Conservation (phyloP, 768 basidiomycete species). For the Mycena pura region DNA sequence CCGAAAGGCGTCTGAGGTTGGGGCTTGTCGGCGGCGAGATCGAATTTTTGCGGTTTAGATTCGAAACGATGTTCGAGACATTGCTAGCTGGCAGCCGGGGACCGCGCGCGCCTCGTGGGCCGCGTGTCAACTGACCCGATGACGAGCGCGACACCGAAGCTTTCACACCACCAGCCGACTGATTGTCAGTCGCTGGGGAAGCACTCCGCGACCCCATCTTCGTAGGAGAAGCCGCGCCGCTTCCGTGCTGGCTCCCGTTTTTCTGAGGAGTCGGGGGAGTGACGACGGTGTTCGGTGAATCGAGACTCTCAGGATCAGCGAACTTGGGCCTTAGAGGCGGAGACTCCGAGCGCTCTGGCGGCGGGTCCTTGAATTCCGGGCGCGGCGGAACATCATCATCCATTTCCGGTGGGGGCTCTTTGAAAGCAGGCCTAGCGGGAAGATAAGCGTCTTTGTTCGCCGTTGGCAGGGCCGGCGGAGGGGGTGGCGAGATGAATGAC, state of each 20-base stretch:
- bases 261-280: slow-evolving; percentile 61
- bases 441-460: slow-evolving; percentile 3
- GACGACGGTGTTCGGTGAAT: slow-evolving; percentile 47
- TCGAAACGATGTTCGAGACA: slow-evolving; percentile 64
- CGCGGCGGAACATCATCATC: slow-evolving; percentile 52
- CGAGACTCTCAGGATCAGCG: slow-evolving; percentile 43
- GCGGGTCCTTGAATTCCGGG: slow-evolving; percentile 49
- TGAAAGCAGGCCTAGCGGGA: slow-evolving; percentile 51
- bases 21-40: slow-evolving; percentile 46
- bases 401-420: slow-evolving; percentile 67
- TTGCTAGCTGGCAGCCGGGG: slow-evolving; percentile 53
- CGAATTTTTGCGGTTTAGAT: slow-evolving; percentile 57
- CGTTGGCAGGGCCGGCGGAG: slow-evolving; percentile 35
- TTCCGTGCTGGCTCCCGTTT: slow-evolving; percentile 40
- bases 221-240: slow-evolving; percentile 41
- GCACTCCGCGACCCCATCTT: slow-evolving; percentile 49
- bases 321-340: slow-evolving; percentile 49
- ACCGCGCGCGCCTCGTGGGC: slow-evolving; percentile 29
- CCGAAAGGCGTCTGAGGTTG: slow-evolving; percentile 54
- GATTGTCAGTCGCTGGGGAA: slow-evolving; percentile 47
- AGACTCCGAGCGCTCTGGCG: slow-evolving; percentile 38
- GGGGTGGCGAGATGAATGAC: slow-evolving; percentile 33
- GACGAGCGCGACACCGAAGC: slow-evolving; percentile 28
- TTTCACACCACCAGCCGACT: slow-evolving; percentile 25
- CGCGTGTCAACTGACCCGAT: no score